These are phyloP conservation scores for Naganishia onofrii DNA, from an alignment of 768 basidiomycete genomes.

Conservation along the genomic window DNA sequence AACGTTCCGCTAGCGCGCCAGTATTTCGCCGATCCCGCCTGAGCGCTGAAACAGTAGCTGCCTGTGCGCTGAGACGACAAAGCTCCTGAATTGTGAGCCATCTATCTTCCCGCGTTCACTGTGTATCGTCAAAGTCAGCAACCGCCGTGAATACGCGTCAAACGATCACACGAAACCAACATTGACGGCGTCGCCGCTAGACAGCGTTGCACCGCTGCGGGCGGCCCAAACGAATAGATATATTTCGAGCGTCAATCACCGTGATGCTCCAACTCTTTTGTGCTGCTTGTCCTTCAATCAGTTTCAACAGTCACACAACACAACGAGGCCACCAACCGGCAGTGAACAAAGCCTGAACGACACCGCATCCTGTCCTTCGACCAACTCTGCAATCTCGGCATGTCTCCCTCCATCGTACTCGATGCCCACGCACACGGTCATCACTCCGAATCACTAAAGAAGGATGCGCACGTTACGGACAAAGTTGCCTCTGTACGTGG, in stretches of 20 bases:
- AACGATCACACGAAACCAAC: background rate
- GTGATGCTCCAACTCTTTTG: background rate
- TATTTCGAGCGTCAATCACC: background rate
- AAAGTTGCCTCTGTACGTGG: conserved; percentile 34
- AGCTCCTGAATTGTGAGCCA: background rate
- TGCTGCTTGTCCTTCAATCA: background rate
- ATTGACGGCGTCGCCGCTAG: background rate
- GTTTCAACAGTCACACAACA: no score
- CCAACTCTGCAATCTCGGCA: no score
- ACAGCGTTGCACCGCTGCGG: background rate
- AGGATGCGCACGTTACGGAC: conserved; percentile 28
- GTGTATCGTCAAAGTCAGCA: background rate
- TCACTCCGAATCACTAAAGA: conserved; percentile 26
- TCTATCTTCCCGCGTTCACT: no score
- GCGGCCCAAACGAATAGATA: background rate
- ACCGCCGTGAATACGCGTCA: background rate
- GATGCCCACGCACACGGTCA: conserved; percentile 8
- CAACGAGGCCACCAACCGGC: background rate
- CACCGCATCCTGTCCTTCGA: no score
- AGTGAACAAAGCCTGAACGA: background rate
- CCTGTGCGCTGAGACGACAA: background rate
- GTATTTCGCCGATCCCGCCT: background rate
- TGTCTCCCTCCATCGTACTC: conserved; percentile 15
- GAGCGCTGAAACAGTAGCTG: no score
- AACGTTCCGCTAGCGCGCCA: background rate